These are phyloP conservation scores for Alternaria angustiovoidea DNA, from an alignment of 2,329 filamentous ascomycete genomes.

Conservation along the genomic window DNA sequence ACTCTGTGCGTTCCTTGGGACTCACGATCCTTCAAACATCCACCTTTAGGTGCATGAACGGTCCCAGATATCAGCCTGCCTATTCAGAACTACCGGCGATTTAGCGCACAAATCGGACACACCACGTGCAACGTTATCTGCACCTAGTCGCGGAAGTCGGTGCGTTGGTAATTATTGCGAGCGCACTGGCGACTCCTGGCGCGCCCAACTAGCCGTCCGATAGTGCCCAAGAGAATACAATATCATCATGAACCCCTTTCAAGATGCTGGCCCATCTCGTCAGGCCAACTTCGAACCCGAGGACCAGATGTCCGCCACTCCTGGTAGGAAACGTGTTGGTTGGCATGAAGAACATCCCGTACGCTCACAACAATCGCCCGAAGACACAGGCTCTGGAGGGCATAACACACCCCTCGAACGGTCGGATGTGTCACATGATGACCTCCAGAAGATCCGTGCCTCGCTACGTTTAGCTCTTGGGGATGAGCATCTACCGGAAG, in stretches of 20 bases:
- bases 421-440: slow-evolving; percentile 47
- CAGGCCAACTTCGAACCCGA: slow-evolving; percentile 27
- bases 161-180: slow-evolving; percentile 24
- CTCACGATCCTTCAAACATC: slow-evolving; percentile 25
- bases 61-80: slow-evolving; percentile 19
- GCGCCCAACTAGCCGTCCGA: slow-evolving; percentile 13
- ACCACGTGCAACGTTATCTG: slow-evolving; percentile 27
- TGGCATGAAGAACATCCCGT: slow-evolving; percentile 37
- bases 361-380: slow-evolving; percentile 29
- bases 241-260: slow-evolving; percentile 39
- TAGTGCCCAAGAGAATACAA: slow-evolving; percentile 25
- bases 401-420: slow-evolving; percentile 41
- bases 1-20: slow-evolving; percentile 29
- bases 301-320: slow-evolving; percentile 38
- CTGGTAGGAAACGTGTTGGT: slow-evolving; percentile 46
- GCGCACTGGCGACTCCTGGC: slow-evolving; percentile 9
- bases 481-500: slow-evolving; percentile 34
- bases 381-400: slow-evolving; percentile 38
- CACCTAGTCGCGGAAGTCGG: slow-evolving; percentile 23
- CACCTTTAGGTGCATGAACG: slow-evolving; percentile 27
- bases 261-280: slow-evolving; percentile 26
- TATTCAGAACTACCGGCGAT: slow-evolving; percentile 21
- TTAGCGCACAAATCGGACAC: slow-evolving; percentile 19
- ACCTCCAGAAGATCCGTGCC: slow-evolving; percentile 42
- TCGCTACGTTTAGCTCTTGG: slow-evolving; percentile 48